Conservation (phyloP, 1,284 basidiomycete species). For the Naganishia sp. region DNA sequence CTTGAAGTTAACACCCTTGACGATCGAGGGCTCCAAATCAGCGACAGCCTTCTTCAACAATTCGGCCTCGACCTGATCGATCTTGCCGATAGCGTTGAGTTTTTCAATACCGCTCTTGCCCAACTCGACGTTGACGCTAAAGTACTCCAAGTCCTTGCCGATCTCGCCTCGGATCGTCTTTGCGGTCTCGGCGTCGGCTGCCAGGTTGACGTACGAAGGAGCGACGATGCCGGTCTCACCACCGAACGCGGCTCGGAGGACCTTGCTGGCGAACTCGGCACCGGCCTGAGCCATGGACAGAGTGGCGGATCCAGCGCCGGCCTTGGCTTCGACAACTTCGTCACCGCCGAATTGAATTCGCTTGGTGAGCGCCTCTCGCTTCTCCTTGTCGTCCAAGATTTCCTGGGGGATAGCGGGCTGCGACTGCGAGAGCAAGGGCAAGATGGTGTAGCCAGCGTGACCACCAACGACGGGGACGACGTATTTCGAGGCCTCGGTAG, state of each 20-base stretch:
- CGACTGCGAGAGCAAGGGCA: conserved; percentile 93
- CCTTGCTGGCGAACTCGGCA: conserved; percentile 79
- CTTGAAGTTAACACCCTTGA: conserved; percentile 54
- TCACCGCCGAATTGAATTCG: conserved; percentile 96
- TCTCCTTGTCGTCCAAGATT: conserved; percentile 60
- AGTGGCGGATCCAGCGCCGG: conserved; percentile 80
- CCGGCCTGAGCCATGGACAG: conserved; percentile 92
- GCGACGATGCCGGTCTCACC: conserved; percentile 82
- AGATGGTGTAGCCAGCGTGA: conserved; percentile 94
- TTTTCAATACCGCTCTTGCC: conserved; percentile 67
- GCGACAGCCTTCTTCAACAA: conserved; percentile 57
- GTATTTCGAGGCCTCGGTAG: conserved; percentile 57
- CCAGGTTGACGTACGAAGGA: conserved; percentile 84
- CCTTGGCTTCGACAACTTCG: conserved; percentile 90
- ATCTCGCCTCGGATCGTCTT: conserved; percentile 55
- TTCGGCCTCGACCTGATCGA: conserved; percentile 57
- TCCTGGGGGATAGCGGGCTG: conserved; percentile 50
- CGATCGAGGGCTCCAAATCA: conserved; percentile 59
- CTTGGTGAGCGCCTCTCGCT: conserved; percentile 66
- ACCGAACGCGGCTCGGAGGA: conserved; percentile 75
- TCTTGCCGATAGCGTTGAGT: conserved; percentile 58
- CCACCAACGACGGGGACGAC: conserved; percentile 86
- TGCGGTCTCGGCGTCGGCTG: conserved; percentile 54
- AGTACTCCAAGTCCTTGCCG: conserved; percentile 68
- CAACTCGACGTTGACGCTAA: conserved; percentile 86